Percentiles rank a stretch among this genome's conserved stretches.
These are phyloP conservation scores for Chenopodium berlandieri DNA, from an alignment of 148 eudicot genomes.

Conservation along the genomic window DNA sequence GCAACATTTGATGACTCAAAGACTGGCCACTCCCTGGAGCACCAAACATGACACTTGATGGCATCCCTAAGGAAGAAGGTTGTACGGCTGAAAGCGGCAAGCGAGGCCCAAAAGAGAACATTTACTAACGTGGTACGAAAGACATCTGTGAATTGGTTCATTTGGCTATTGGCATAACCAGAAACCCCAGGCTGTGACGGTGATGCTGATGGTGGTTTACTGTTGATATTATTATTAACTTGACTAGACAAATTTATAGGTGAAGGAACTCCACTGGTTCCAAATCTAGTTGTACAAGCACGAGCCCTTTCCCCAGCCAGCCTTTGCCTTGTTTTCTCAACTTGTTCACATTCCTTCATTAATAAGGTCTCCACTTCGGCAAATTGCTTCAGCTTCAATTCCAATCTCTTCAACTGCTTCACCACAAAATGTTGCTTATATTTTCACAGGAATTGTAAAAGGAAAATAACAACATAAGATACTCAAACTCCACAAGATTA, in stretches of 20 bases:
- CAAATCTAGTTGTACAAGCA: slow-evolving; percentile 53
- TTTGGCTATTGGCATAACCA: slow-evolving; percentile 54
- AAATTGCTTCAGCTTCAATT: slow-evolving; percentile 93
- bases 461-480: background rate
- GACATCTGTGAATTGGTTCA: slow-evolving; percentile 57
- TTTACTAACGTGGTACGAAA: slow-evolving; percentile 60
- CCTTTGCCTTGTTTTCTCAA: slow-evolving; percentile 85
- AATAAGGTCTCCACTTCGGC: no score
- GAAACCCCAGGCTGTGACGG: slow-evolving; percentile 58
- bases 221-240: slow-evolving; percentile 39
- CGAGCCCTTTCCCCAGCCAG: slow-evolving; percentile 66
- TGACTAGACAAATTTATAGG: slow-evolving; percentile 34
- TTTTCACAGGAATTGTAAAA: background rate
- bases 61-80: slow-evolving; percentile 53
- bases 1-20: slow-evolving; percentile 54
- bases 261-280: slow-evolving; percentile 45
- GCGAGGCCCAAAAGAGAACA: slow-evolving; percentile 77
- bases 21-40: slow-evolving; percentile 55
- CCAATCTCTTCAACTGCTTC: slow-evolving; percentile 85
- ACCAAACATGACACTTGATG: slow-evolving; percentile 52
- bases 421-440: background rate
- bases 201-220: slow-evolving; percentile 48
- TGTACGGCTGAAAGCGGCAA: slow-evolving; percentile 77
- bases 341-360: slow-evolving; percentile 98
- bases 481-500: background rate